Evolutionary conservation across 1,284 basidiomycete species (phyloP).

Genomic region (Agaricales sp.): DNA sequence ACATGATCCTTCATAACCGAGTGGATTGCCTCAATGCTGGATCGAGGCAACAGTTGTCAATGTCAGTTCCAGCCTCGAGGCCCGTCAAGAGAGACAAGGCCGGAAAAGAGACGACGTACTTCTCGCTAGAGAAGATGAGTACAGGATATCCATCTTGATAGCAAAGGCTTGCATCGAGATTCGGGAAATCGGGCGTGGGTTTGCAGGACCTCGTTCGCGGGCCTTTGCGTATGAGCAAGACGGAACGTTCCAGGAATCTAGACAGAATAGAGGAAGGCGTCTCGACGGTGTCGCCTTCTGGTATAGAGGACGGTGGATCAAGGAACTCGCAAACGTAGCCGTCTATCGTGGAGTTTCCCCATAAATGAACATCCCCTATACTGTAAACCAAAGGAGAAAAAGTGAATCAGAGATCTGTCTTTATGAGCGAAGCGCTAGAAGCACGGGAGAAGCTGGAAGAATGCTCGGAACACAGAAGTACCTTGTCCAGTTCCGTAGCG

Average conservation of each 20-base stretch:
- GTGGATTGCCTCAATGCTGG: neutral
- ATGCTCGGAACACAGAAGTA: constrained; percentile 20
- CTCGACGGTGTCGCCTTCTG: constrained; percentile 12
- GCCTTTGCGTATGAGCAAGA: constrained; percentile 60
- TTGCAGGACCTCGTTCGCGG: constrained; percentile 38
- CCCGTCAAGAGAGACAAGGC: constrained; percentile 24
- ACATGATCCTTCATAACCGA: constrained; percentile 26
- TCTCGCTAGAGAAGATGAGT: constrained; percentile 56
- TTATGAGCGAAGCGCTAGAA: constrained; percentile 1
- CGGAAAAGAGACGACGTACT: neutral
- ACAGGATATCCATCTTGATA: constrained; percentile 71
- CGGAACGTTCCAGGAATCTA: constrained; percentile 45
- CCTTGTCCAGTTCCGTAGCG: constrained; percentile 44
- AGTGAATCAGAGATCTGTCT: neutral
- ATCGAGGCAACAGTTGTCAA: neutral
- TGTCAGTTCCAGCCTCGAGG: constrained; percentile 33
- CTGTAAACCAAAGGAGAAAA: constrained; percentile 26
- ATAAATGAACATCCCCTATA: constrained; percentile 42
- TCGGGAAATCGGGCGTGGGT: constrained; percentile 43
- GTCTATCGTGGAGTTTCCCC: constrained; percentile 37
- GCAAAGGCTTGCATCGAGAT: constrained; percentile 37
- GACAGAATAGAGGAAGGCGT: constrained; percentile 45
- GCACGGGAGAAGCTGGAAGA: neutral
- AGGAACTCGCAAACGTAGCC: constrained; percentile 50
- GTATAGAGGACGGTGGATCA: constrained; percentile 14